Evolutionary conservation across 805 yeast genomes (phyloP).

Genomic region (Saccharomycopsis babjevae): DNA sequence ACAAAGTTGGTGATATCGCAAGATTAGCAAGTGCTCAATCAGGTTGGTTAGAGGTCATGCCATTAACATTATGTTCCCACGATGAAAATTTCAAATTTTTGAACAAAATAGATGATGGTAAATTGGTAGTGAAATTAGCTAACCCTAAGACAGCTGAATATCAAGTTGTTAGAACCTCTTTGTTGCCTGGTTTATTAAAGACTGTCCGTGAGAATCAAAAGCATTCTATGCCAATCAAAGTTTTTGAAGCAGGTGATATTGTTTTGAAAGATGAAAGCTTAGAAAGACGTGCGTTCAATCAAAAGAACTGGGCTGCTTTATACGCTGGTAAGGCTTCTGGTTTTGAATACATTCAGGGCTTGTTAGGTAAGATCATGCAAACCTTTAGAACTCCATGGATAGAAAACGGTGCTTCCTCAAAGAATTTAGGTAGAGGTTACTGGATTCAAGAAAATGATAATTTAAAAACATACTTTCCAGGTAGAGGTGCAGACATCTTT

Average conservation of each 20-base stretch:
- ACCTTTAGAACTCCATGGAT: constrained; percentile 86
- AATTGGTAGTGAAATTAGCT: constrained; percentile 79
- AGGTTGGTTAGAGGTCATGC: constrained; percentile 93
- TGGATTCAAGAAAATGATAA: constrained; percentile 69
- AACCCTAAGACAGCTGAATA: constrained; percentile 96
- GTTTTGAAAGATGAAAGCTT: constrained; percentile 69
- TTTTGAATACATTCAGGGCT: constrained; percentile 89
- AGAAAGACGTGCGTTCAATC: constrained; percentile 86
- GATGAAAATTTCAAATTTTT: constrained; percentile 92
- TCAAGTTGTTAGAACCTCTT: constrained; percentile 93
- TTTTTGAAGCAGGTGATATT: constrained; percentile 92
- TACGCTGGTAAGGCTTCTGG: constrained; percentile 94
- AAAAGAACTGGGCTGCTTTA: constrained; percentile 91
- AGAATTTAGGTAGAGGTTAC: constrained; percentile 58
- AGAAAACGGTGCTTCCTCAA: constrained; percentile 37
- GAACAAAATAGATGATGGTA: constrained; percentile 60
- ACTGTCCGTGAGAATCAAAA: constrained; percentile 94
- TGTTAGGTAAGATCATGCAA: constrained; percentile 90
- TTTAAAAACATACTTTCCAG: constrained; percentile 81
- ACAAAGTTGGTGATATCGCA: constrained; percentile 82
- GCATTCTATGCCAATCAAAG: constrained; percentile 88
- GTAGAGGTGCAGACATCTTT: constrained; percentile 87
- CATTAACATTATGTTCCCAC: constrained; percentile 89
- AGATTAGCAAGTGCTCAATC: constrained; percentile 88
- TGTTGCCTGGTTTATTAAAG: constrained; percentile 89